Base-by-base conservation (phyloP, 257 asterid species). In the Solanum gandarillasii region DNA sequence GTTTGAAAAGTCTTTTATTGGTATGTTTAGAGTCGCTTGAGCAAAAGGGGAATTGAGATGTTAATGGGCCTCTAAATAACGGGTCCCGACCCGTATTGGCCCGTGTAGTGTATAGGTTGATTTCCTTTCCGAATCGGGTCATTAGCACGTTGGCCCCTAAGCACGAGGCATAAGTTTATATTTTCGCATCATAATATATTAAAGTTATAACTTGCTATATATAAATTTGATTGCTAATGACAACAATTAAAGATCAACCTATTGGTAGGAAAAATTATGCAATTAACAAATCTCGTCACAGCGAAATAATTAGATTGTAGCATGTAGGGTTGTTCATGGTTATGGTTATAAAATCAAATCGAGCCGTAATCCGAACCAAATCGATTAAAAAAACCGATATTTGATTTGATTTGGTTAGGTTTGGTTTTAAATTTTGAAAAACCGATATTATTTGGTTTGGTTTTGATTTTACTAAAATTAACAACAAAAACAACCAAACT, bases 201-300 rank as follows among this genome's bases (percentile, higher is more conserved):
- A 43, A 43, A 43, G 65, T 55, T 55, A 18, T 18, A 18, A 55
- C 65, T 7, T 1, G 65, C 0, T 18, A 18, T 18, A 55, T 0
- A 55, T 55, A 55, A 55, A 0, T 55, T 55, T 1, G 11, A 55
- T 55, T 18, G n/a, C n/a, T 18, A 18, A 6, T 2, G n/a, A 55
- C 0, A 55, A 55, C 0, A 18, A 55, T 0, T 18, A 55, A 55
- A 55, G 10, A 18, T 18, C n/a, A 18, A 0, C n/a, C 10, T 18
- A 55, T 55, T 18, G 0, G 3, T 0, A 46, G 0, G 7, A 46
- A 0, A 13, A 46, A 46, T 13, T 13, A 0, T 46, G 0, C 58
- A 0, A 46, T 46, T 46, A 13, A 46, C 0, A 13, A 46, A 55
- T 55, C 65, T 52, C 9, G 0, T 0, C 0, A 1, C 3, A 0